Evolutionary conservation across 2,329 filamentous ascomycete genomes (phyloP).

Genomic region (Epichloe hybrida): DNA sequence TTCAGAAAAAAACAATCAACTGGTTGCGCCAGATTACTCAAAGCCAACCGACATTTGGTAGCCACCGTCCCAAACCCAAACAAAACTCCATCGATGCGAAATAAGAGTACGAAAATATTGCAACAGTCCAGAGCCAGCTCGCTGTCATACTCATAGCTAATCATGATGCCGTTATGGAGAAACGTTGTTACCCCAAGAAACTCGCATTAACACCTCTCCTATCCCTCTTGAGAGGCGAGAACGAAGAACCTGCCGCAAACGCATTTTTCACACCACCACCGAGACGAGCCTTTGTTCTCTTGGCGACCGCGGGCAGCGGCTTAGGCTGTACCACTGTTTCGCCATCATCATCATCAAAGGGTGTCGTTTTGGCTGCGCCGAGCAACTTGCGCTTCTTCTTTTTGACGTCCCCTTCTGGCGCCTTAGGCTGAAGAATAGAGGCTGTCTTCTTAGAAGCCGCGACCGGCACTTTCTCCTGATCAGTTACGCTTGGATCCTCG

Average conservation of each 20-base stretch:
- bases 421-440: conserved; percentile 6
- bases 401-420: conserved; percentile 28
- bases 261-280: conserved; percentile 25
- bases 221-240: conserved; percentile 63
- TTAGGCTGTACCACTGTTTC: conserved; percentile 19
- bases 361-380: conserved; percentile 45
- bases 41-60: too few relatives aligned
- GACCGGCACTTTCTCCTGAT: conserved; percentile 17
- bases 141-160: background rate
- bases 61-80: too few relatives aligned
- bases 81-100: background rate
- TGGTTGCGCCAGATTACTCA: too few relatives aligned
- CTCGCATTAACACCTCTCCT: conserved; percentile 48
- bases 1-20: too few relatives aligned
- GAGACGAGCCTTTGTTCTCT: conserved; percentile 6
- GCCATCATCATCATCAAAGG: conserved; percentile 56
- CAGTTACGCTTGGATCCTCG: conserved; percentile 21
- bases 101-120: background rate
- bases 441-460: conserved; percentile 6
- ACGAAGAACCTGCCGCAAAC: conserved; percentile 38
- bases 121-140: background rate
- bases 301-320: conserved; percentile 1
- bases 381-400: conserved; percentile 65
- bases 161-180: background rate
- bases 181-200: conserved; percentile 32